A percentile compares a stretch with the other conserved stretches of the same genome.
Conservation (phyloP, 2,329 filamentous ascomycete species). For the Bipolaris gigantea region DNA sequence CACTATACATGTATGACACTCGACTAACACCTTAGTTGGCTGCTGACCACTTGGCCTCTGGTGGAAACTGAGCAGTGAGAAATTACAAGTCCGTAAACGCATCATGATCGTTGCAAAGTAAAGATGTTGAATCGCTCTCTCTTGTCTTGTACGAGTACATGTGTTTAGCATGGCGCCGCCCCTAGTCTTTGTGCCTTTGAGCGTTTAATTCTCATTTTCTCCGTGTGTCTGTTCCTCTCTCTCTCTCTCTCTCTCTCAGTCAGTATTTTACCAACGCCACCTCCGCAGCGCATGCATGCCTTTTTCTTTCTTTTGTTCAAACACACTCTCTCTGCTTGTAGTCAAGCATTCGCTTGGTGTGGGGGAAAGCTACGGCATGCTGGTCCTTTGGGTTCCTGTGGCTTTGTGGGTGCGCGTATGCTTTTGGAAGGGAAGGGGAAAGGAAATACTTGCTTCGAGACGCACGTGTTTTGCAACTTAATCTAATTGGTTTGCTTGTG, state of each 20-base stretch:
- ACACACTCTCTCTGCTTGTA: conserved; percentile 4
- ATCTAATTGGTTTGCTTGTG: conserved; percentile 7
- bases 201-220: conserved; percentile 19
- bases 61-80: conserved; percentile 12
- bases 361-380: not conserved
- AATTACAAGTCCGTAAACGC: not conserved
- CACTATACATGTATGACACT: not conserved
- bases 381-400: not conserved
- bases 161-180: conserved; percentile 31
- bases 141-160: conserved; percentile 39
- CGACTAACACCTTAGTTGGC: conserved; percentile 35
- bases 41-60: conserved; percentile 41
- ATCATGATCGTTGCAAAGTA: not conserved
- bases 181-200: conserved; percentile 23
- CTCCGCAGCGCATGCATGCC: conserved; percentile 1
- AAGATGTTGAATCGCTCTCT: conserved; percentile 8
- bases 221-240: not conserved
- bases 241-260: conserved; percentile 4
- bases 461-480: conserved; percentile 6
- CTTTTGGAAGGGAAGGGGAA: not conserved
- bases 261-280: not conserved
- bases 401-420: not conserved
- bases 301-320: not conserved
- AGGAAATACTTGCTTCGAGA: not conserved
- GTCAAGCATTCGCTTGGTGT: conserved; percentile 16